These are phyloP conservation scores for Exophiala spinifera DNA, from an alignment of 2,329 filamentous ascomycete species.

Conservation along the genomic window DNA sequence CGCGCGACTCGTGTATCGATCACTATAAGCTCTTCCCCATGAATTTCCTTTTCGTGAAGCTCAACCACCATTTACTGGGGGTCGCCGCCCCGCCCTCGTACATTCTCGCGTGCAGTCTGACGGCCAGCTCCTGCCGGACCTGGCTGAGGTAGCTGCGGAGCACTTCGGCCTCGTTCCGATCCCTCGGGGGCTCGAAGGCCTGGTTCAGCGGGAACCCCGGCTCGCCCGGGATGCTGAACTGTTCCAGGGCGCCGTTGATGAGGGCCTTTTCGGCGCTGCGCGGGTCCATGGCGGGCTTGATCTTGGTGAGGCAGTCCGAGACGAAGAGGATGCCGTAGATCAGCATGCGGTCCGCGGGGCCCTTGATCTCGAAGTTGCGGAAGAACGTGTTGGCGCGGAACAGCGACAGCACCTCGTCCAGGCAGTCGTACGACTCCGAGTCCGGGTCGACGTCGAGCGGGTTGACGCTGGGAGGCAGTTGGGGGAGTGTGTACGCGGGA, in stretches of 20 bases:
- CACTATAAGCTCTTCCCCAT: slow-evolving; percentile 86
- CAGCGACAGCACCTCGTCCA: slow-evolving; percentile 87
- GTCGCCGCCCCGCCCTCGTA: slow-evolving; percentile 70
- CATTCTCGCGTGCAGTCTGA: slow-evolving; percentile 76
- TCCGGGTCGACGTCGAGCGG: slow-evolving; percentile 67
- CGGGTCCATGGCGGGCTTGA: slow-evolving; percentile 68
- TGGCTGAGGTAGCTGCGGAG: slow-evolving; percentile 76
- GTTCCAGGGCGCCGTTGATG: slow-evolving; percentile 85
- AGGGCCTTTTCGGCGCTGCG: slow-evolving; percentile 72
- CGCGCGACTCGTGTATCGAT: too few relatives aligned
- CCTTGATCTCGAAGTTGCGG: slow-evolving; percentile 98
- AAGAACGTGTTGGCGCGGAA: slow-evolving; percentile 99
- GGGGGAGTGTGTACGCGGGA: slow-evolving; percentile 81
- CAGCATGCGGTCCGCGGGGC: slow-evolving; percentile 85
- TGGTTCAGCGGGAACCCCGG: slow-evolving; percentile 92
- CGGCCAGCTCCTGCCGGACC: slow-evolving; percentile 86
- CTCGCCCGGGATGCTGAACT: slow-evolving; percentile 93
- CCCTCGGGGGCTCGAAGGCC: slow-evolving; percentile 85
- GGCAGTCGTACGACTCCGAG: slow-evolving; percentile 89
- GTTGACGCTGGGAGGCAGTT: slow-evolving; percentile 56
- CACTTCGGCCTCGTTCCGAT: slow-evolving; percentile 84
- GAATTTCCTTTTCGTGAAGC: slow-evolving; percentile 98
- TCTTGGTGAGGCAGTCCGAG: slow-evolving; percentile 83
- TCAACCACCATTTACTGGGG: slow-evolving; percentile 91
- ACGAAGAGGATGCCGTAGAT: slow-evolving; percentile 97